phyloP scores from a whole-genome alignment of 768 basidiomycete species.

The Trametes cinnabarina region DNA sequence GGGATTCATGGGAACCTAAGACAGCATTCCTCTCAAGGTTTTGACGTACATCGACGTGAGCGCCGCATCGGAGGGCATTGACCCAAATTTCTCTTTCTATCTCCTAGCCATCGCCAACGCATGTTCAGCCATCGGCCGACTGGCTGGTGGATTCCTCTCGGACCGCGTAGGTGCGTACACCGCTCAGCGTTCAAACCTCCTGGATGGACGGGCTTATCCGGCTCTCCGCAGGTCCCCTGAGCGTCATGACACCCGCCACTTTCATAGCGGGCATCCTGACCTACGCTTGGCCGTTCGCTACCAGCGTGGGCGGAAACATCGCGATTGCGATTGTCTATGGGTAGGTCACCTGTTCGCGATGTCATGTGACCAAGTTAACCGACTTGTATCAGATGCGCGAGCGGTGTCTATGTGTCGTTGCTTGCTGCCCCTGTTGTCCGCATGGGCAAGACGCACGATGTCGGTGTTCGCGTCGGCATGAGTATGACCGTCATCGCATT shows the following conservation, averaged over 20 bases:
- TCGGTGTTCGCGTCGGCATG: constrained; percentile 66
- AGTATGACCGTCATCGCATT: constrained; percentile 58
- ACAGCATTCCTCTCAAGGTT: constrained; percentile 36
- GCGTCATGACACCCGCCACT: constrained; percentile 66
- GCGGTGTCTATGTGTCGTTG: constrained; percentile 61
- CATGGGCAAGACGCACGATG: constrained; percentile 58
- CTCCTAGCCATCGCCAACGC: constrained; percentile 68
- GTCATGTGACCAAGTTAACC: neutral
- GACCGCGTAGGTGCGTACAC: constrained; percentile 49
- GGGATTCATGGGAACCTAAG: neutral
- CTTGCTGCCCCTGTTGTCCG: constrained; percentile 56
- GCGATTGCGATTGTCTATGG: constrained; percentile 63
- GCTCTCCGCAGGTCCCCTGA: constrained; percentile 58
- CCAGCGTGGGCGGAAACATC: constrained; percentile 43
- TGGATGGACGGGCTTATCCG: too few species aligned
- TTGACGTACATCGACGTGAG: constrained; percentile 66
- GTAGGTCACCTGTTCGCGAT: constrained; percentile 33
- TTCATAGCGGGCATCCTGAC: constrained; percentile 55
- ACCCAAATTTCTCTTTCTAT: constrained; percentile 55
- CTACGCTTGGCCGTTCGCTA: constrained; percentile 68
- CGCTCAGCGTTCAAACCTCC: too few species aligned
- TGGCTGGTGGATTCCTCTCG: constrained; percentile 49
- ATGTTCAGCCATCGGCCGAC: constrained; percentile 59
- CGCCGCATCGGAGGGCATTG: constrained; percentile 49
- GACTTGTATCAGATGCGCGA: constrained; percentile 44